These are phyloP conservation scores for Gossypium aridum DNA, from an alignment of 441 rosid genomes.

Conservation along the genomic window DNA sequence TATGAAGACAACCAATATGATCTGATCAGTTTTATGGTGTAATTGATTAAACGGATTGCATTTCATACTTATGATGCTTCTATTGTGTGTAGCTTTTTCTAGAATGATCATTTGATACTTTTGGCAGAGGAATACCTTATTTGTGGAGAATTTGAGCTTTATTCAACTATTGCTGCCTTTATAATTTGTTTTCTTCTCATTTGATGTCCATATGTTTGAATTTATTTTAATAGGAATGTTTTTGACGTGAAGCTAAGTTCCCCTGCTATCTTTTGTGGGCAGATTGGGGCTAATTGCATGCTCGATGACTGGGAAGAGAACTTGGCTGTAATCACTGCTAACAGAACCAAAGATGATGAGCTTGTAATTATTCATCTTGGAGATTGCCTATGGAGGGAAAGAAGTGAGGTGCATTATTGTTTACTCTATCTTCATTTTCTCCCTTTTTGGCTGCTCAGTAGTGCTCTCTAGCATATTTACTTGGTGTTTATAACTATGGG, in stretches of 20 bases:
- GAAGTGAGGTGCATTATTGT: conserved; percentile 65
- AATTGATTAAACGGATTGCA: background rate
- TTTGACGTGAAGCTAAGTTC: background rate
- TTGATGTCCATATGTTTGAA: background rate
- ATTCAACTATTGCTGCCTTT: background rate
- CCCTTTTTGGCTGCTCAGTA: background rate
- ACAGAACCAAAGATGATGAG: conserved; percentile 92
- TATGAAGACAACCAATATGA: background rate
- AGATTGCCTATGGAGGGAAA: conserved; percentile 95
- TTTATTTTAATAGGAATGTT: background rate
- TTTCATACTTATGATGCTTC: background rate
- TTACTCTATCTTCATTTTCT: conserved; percentile 6
- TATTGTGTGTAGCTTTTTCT: background rate
- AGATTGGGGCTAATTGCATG: conserved; percentile 75
- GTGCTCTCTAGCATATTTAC: conserved; percentile 1
- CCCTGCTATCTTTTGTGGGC: conserved; percentile 17
- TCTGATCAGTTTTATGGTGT: background rate
- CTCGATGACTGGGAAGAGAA: conserved; percentile 98
- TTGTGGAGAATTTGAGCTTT: background rate
- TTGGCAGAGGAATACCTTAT: background rate
- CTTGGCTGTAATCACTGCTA: conserved; percentile 92
- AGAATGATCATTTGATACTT: background rate
- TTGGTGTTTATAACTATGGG: background rate
- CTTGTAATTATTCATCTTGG: conserved; percentile 96
- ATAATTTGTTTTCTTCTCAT: background rate